Percentiles rank a stretch among this genome's conserved stretches.
Conservation (phyloP, 768 basidiomycete species). For the Pulveroboletus sp. region DNA sequence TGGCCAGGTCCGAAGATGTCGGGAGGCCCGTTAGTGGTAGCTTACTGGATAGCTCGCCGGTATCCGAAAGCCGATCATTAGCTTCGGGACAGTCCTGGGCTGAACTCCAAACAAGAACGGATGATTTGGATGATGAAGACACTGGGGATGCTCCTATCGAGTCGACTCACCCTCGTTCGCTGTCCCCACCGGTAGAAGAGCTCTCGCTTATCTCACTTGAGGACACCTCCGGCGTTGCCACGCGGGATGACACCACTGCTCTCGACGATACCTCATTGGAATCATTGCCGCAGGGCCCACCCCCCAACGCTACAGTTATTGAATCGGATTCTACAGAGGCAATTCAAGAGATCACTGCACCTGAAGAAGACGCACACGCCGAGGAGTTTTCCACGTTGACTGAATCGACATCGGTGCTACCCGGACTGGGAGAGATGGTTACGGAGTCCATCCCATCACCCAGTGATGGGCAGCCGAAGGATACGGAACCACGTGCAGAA, state of each 20-base stretch:
- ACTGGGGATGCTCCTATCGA: slow-evolving; percentile 21
- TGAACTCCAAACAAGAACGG: slow-evolving; percentile 11
- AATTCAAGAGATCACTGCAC: background rate
- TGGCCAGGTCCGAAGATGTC: slow-evolving; percentile 23
- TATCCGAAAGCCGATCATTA: slow-evolving; percentile 9
- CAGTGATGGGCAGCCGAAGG: background rate
- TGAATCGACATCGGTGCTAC: slow-evolving; percentile 3
- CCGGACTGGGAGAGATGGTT: slow-evolving; percentile 1
- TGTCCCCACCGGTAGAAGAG: slow-evolving; percentile 28
- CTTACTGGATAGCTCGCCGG: slow-evolving; percentile 12
- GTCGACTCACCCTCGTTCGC: slow-evolving; percentile 8
- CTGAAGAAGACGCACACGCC: background rate
- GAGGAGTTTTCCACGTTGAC: slow-evolving; percentile 1
- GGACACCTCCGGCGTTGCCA: slow-evolving; percentile 5
- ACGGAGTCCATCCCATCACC: background rate
- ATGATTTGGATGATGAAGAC: slow-evolving; percentile 24
- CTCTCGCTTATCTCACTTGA: slow-evolving; percentile 25
- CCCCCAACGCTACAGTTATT: background rate
- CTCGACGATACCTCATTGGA: slow-evolving; percentile 2
- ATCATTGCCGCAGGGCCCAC: background rate
- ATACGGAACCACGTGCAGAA: slow-evolving; percentile 4
- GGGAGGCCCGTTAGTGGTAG: background rate
- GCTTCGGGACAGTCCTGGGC: slow-evolving; percentile 7
- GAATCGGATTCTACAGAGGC: slow-evolving; percentile 12
- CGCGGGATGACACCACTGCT: background rate